Percentiles rank a stretch among this genome's conserved stretches.
phyloP scores from a whole-genome alignment of 1,139 yeast species.

The Pichia sorboxylosa region DNA sequence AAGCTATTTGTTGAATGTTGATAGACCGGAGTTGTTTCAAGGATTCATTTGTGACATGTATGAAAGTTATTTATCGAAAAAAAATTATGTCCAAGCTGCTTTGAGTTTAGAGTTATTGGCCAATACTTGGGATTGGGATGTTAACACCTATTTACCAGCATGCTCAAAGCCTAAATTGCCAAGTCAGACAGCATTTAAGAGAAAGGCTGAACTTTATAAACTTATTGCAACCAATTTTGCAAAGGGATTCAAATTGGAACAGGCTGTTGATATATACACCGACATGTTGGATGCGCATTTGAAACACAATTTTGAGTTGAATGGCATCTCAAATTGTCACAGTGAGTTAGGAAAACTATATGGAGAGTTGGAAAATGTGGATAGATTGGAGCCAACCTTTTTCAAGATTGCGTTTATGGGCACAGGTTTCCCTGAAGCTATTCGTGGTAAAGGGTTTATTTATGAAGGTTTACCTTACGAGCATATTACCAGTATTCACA shows the following conservation, averaged over 20 bases:
- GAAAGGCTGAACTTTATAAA: conserved; percentile 64
- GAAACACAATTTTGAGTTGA: conserved; percentile 61
- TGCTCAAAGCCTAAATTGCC: conserved; percentile 64
- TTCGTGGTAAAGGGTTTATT: conserved; percentile 66
- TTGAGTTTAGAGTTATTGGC: conserved; percentile 70
- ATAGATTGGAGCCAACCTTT: conserved; percentile 65
- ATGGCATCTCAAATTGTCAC: conserved; percentile 66
- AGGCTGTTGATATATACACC: conserved; percentile 67
- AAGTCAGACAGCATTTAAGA: conserved; percentile 65
- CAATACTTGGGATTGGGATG: conserved; percentile 68
- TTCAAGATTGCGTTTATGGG: conserved; percentile 78
- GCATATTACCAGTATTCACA: conserved; percentile 75
- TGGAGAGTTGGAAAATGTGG: conserved; percentile 56
- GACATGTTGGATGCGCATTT: conserved; percentile 71
- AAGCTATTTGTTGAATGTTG: conserved; percentile 66
- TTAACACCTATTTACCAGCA: conserved; percentile 43
- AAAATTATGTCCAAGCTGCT: conserved; percentile 73
- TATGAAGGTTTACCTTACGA: conserved; percentile 85
- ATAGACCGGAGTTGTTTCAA: conserved; percentile 71
- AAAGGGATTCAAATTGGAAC: conserved; percentile 63
- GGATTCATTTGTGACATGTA: conserved; percentile 68
- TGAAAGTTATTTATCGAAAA: conserved; percentile 48
- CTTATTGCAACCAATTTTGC: conserved; percentile 63
- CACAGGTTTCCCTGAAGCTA: conserved; percentile 68
- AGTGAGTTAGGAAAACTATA: conserved; percentile 58